A percentile compares a stretch with the other conserved stretches of the same genome.
Conservation (phyloP, 495 filamentous ascomycete genomes). For the Umbilicaria muhlenbergii region DNA sequence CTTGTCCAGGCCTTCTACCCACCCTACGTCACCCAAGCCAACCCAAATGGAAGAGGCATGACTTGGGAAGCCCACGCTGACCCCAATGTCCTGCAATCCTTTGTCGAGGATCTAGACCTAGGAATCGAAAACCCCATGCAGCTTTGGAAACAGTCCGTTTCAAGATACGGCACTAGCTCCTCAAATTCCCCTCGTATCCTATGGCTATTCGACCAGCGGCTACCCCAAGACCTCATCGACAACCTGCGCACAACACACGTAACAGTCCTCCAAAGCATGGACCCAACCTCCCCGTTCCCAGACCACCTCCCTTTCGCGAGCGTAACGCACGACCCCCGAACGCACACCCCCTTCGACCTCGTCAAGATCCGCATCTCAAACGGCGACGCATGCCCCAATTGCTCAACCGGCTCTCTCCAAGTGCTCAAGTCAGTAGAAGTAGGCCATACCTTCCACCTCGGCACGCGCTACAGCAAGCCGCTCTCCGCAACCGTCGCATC, state of each 20-base stretch:
- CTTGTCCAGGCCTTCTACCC: constrained; percentile 56
- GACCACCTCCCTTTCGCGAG: too few relatives aligned
- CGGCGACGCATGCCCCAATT: constrained; percentile 60
- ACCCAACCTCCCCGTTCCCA: too few relatives aligned
- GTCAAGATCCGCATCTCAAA: constrained; percentile 35
- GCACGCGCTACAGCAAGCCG: constrained; percentile 69
- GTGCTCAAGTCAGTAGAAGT: constrained; percentile 69
- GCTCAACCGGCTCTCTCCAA: constrained; percentile 43
- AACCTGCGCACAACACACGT: constrained; percentile 10
- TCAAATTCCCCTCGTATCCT: neutral
- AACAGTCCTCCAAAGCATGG: neutral
- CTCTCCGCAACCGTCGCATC: constrained; percentile 43
- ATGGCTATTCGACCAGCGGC: neutral
- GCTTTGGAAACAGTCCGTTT: constrained; percentile 27
- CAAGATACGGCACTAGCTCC: neutral
- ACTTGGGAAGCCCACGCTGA: constrained; percentile 41
- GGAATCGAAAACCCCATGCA: constrained; percentile 44
- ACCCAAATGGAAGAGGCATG: constrained; percentile 8
- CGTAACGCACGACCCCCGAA: too few relatives aligned
- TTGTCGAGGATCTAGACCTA: constrained; percentile 55
- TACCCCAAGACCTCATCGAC: neutral
- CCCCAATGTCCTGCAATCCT: constrained; percentile 49
- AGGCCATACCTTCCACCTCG: constrained; percentile 89
- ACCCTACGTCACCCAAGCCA: constrained; percentile 17
- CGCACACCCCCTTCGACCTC: constrained; percentile 32